Evolutionary conservation across 345 rosid genomes (phyloP).

Genomic region (Citrus mangshanensis): DNA sequence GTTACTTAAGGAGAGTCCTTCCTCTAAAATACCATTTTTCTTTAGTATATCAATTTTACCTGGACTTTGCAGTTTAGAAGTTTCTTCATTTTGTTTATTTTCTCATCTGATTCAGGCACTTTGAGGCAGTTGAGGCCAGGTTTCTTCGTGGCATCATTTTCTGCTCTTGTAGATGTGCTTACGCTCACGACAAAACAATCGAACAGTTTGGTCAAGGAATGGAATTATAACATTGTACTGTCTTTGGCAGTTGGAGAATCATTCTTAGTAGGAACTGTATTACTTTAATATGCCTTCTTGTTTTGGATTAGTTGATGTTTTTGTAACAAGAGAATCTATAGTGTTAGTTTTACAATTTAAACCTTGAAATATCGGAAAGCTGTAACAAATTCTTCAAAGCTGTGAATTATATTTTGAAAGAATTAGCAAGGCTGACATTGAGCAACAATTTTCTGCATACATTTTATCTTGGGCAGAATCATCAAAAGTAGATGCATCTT

Average conservation of each 20-base stretch:
- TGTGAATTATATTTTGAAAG: no score
- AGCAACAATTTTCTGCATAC: no score
- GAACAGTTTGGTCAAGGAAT: conserved; percentile 63
- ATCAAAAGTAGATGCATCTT: no score
- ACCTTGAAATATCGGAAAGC: not conserved
- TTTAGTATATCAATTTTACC: not conserved
- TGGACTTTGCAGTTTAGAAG: not conserved
- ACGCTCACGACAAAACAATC: conserved; percentile 71
- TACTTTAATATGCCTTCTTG: no score
- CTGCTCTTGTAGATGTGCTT: conserved; percentile 78
- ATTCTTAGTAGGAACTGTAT: not conserved
- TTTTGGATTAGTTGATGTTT: no score
- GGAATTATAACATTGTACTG: conserved; percentile 19
- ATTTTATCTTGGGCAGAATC: no score
- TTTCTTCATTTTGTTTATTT: not conserved
- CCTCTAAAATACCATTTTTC: not conserved
- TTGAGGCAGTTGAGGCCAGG: conserved; percentile 88
- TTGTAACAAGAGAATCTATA: not conserved
- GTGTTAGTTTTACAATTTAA: not conserved
- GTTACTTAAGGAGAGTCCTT: not conserved
- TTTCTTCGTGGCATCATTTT: conserved; percentile 93
- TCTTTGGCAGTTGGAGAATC: not conserved
- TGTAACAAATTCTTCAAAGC: not conserved
- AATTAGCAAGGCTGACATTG: no score
- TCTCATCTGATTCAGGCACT: conserved; percentile 42